Evolutionary conservation across 108 stramenopile species (phyloP).

Genomic region (Phaeodactylum tricornutum): DNA sequence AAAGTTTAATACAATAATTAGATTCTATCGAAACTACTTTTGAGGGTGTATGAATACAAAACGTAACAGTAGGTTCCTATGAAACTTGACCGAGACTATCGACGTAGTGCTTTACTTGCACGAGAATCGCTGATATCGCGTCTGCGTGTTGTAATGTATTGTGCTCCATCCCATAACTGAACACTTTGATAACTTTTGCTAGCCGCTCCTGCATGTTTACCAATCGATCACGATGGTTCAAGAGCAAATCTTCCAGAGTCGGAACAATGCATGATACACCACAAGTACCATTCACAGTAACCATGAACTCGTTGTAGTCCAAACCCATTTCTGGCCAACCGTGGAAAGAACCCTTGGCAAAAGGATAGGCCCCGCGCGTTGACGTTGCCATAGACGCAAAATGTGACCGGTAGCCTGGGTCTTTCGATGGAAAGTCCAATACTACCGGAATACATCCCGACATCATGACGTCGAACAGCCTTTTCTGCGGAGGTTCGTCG

Average conservation of each 20-base stretch:
- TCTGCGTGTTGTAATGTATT: neutral
- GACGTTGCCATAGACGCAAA: neutral
- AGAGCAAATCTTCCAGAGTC: neutral
- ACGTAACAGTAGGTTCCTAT: no score
- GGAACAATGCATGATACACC: neutral
- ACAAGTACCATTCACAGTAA: constrained; percentile 6
- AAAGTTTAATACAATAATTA: no score
- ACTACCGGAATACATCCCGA: constrained; percentile 41
- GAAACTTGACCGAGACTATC: no score
- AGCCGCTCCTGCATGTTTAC: neutral
- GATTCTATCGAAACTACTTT: no score
- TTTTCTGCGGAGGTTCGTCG: constrained; percentile 27
- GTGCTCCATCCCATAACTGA: constrained; percentile 3
- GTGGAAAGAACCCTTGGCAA: constrained; percentile 5
- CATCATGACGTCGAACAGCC: constrained; percentile 40
- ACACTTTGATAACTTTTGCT: neutral
- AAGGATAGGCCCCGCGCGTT: constrained; percentile 2
- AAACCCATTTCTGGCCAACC: constrained; percentile 1
- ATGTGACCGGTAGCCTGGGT: neutral
- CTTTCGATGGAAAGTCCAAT: constrained; percentile 4
- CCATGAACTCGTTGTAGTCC: constrained; percentile 1
- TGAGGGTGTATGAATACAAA: no score
- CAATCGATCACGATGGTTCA: neutral
- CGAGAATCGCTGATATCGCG: constrained; percentile 5
- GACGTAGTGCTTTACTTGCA: neutral